These are phyloP conservation scores for Fraxinus sp. DNA, from an alignment of 305 asterid genomes.

Conservation along the genomic window DNA sequence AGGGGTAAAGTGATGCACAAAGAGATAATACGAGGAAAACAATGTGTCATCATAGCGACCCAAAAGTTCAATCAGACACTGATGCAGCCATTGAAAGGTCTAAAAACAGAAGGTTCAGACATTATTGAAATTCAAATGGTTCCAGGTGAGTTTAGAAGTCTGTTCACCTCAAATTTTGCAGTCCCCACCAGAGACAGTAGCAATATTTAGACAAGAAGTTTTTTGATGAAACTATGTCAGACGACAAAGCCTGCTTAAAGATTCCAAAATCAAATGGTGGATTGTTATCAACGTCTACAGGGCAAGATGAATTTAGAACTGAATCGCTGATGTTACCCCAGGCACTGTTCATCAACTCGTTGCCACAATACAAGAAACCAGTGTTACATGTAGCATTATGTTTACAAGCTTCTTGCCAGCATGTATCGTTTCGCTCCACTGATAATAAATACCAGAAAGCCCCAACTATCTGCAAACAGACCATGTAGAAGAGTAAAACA, in stretches of 20 bases:
- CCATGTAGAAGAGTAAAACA: slow-evolving; percentile 7
- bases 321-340: slow-evolving; percentile 62
- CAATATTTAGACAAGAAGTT: slow-evolving; percentile 76
- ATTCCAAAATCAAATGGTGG: slow-evolving; percentile 96
- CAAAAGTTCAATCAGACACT: background rate
- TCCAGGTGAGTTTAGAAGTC: slow-evolving; percentile 13
- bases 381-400: slow-evolving; percentile 42
- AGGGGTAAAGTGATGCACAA: background rate
- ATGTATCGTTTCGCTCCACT: slow-evolving; percentile 86
- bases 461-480: slow-evolving; percentile 81
- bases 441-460: slow-evolving; percentile 97
- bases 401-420: slow-evolving; percentile 94
- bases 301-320: slow-evolving; percentile 60
- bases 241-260: slow-evolving; percentile 77
- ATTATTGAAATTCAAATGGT: background rate
- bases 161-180: slow-evolving; percentile 90
- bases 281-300: slow-evolving; percentile 50
- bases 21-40: background rate
- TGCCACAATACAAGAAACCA: slow-evolving; percentile 81
- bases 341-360: slow-evolving; percentile 33
- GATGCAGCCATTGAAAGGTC: background rate
- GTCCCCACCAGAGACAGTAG: slow-evolving; percentile 99
- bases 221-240: slow-evolving; percentile 72
- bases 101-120: slow-evolving; percentile 22
- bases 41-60: background rate